Evolutionary conservation across 106 monocot species (phyloP).

Genomic region (Acorus gramineus): DNA sequence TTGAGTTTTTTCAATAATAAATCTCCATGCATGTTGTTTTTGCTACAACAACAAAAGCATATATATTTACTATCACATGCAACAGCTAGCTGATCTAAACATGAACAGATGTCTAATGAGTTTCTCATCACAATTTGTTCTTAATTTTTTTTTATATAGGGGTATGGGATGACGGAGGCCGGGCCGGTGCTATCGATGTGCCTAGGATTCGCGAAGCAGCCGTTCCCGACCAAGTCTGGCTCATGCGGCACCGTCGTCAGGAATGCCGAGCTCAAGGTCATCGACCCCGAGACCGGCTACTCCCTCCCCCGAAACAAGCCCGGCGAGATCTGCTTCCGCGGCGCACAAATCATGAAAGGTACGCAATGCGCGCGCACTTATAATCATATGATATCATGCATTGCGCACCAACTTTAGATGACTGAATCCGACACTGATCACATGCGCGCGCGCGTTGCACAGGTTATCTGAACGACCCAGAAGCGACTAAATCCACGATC

Average conservation of each 20-base stretch:
- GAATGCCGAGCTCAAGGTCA: constrained; percentile 62
- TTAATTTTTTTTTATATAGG: constrained; percentile 16
- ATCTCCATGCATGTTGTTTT: no score
- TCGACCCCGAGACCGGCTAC: constrained; percentile 52
- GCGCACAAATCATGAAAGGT: constrained; percentile 64
- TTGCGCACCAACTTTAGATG: not conserved
- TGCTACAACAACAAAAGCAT: no score
- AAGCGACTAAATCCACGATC: constrained; percentile 68
- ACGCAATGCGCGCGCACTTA: not conserved
- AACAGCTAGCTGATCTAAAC: no score
- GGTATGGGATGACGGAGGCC: constrained; percentile 80
- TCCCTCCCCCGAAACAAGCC: constrained; percentile 41
- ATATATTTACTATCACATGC: no score
- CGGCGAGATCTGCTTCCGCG: constrained; percentile 73
- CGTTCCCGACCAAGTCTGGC: constrained; percentile 31
- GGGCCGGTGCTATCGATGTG: constrained; percentile 76
- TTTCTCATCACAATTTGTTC: not conserved
- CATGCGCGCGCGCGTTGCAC: constrained; percentile 5
- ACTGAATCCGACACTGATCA: not conserved
- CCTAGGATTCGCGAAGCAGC: constrained; percentile 46
- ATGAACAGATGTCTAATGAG: no score
- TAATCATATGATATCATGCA: not conserved
- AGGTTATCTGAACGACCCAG: constrained; percentile 79
- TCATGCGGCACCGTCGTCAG: constrained; percentile 63
- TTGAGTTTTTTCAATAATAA: not conserved